Evolutionary conservation across 2,329 filamentous ascomycete genomes (phyloP), one percentile per base, ranked within the genome.

Genomic region (Acephala macrosclerotiorum): DNA sequence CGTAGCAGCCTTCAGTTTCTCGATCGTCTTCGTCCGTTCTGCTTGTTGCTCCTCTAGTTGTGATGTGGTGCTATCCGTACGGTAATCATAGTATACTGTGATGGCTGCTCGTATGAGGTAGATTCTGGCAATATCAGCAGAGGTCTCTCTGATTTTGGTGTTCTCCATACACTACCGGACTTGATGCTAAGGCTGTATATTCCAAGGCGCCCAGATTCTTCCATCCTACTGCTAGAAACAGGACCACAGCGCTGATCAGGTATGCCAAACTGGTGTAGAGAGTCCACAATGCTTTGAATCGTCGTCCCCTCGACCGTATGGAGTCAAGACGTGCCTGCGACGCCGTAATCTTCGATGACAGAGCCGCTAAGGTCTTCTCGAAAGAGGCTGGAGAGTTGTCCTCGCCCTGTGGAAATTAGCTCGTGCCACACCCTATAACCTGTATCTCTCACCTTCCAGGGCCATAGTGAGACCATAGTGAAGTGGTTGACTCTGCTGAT

Each of bases 221-320:
- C 83, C 91, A 93, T 60, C 96, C 96, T 3, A 97, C 89, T 8
- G 97, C 93, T 7, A 99, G 84, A 3, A 91, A 85, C 53, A 96
- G 84, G 61, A 98, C 90, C 33, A 97, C 89, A 11, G 89, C 86
- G 73, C 93, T 94, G 56, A 98, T 87, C 3, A 97, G 89, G 78
- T 98, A 99, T 59, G 91, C 92, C 74, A 99, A 95, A 63, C 89
- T 89, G 2, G 94, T 89, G 77, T 98, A 99, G 16, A 99, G 86
- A 0, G 94, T 97, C 88, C 90, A 94, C 63, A 98, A 86, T 42
- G 93, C 92, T 72, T 91, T 95, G 73, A 91, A 86, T 65, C 94
- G 91, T 65, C 95, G 89, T 58, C 92, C 89, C 67, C 86, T 87
- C 72, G 90, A 85, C 56, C 93, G 89, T 45, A 91, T 84, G 49